Conservation (phyloP, 2,329 filamentous ascomycete genomes). For the Trichoderma sp. region DNA sequence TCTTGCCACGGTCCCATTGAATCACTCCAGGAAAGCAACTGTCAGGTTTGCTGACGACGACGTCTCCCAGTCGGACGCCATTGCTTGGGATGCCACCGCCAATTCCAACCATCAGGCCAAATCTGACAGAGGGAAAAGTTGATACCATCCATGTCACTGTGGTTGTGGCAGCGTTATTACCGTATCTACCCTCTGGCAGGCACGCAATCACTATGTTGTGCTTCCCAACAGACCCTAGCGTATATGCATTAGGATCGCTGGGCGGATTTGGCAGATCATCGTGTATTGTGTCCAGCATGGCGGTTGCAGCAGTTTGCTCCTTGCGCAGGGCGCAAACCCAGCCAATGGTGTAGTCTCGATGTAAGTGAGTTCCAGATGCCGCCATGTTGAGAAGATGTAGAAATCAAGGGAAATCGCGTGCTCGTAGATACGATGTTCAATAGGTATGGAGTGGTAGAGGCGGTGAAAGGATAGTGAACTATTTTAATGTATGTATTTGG, state of each 20-base stretch:
- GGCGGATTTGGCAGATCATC: background rate
- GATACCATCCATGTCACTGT: no score
- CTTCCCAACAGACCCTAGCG: constrained; percentile 26
- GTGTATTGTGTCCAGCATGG: constrained; percentile 24
- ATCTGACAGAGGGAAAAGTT: constrained; percentile 29
- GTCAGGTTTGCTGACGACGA: constrained; percentile 20
- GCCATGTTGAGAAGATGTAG: no score
- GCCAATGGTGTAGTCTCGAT: constrained; percentile 26
- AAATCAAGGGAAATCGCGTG: no score
- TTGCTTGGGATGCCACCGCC: constrained; percentile 22
- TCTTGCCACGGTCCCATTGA: constrained; percentile 20
- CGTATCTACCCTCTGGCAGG: constrained; percentile 33
- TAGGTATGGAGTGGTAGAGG: no score
- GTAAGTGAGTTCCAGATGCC: no score
- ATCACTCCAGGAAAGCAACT: constrained; percentile 9
- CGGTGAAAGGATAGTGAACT: no score
- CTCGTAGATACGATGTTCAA: no score
- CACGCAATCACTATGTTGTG: constrained; percentile 34
- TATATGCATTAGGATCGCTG: constrained; percentile 26
- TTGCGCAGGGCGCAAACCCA: constrained; percentile 27
- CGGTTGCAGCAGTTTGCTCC: constrained; percentile 24
- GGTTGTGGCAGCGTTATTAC: constrained; percentile 22
- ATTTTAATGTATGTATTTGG: no score
- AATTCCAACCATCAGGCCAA: constrained; percentile 25
- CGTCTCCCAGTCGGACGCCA: constrained; percentile 22